Percentiles rank a stretch among this genome's conserved stretches.
Evolutionary conservation across 208 protist genomes (phyloP).

Genomic region (Ichthyophonus hoferi): DNA sequence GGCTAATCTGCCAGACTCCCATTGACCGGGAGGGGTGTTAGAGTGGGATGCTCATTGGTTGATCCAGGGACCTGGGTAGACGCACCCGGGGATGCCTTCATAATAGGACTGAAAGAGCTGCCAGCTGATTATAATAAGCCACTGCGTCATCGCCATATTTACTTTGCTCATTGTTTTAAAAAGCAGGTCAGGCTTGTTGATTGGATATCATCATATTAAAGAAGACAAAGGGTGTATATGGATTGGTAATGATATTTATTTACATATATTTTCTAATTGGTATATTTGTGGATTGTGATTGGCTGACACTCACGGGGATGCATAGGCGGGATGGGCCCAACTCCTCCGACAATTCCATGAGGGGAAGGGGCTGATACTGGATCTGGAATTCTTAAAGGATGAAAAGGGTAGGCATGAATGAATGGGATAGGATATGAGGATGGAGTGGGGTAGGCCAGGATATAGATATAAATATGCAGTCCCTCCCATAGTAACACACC

Average conservation of each 20-base stretch:
- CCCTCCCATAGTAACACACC: too few species aligned
- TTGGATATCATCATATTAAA: too few species aligned
- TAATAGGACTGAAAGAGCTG: conserved; percentile 66
- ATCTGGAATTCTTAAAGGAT: conserved; percentile 65
- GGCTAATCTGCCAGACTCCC: too few species aligned
- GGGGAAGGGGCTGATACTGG: conserved; percentile 42
- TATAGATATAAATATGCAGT: too few species aligned
- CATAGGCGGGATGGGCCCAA: conserved; percentile 55
- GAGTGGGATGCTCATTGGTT: conserved; percentile 47
- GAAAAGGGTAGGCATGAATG: conserved; percentile 39
- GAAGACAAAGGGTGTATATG: background rate
- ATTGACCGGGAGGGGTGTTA: too few species aligned
- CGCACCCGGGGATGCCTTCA: conserved; percentile 44
- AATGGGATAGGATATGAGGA: background rate
- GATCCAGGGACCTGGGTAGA: conserved; percentile 40
- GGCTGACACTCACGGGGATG: background rate
- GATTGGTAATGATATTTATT: background rate
- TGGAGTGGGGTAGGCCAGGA: background rate
- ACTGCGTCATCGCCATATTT: conserved; percentile 62
- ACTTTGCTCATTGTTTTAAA: conserved; percentile 70
- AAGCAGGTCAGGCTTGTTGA: conserved; percentile 41
- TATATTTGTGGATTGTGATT: background rate
- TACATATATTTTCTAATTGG: background rate
- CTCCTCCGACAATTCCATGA: conserved; percentile 51
- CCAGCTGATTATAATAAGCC: conserved; percentile 48